These are phyloP conservation scores for Boletus rubescentipes DNA, from an alignment of 768 basidiomycete species.

Conservation along the genomic window DNA sequence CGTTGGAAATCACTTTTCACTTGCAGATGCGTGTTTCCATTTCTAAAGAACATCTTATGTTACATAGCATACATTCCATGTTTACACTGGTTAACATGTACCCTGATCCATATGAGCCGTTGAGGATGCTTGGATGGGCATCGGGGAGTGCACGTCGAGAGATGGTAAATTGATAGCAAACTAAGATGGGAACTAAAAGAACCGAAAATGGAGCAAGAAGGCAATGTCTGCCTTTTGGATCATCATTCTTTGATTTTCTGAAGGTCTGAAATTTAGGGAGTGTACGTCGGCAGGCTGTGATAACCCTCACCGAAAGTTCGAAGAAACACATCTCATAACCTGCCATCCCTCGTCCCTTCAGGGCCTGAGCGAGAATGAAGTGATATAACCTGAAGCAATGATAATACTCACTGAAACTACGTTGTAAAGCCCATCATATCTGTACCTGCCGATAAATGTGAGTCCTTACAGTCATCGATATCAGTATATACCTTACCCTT, in stretches of 20 bases:
- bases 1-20: no score
- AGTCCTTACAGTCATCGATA: background rate
- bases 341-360: constrained; percentile 15
- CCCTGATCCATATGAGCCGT: no score
- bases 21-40: no score
- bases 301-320: constrained; percentile 22
- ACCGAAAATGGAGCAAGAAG: background rate
- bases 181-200: no score
- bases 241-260: constrained; percentile 24
- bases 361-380: constrained; percentile 15
- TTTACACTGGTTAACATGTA: no score
- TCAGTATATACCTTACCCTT: constrained; percentile 17
- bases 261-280: background rate
- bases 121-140: no score
- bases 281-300: background rate
- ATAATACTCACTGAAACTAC: constrained; percentile 20
- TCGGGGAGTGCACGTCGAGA: no score
- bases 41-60: no score
- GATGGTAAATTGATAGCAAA: no score
- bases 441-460: constrained; percentile 15
- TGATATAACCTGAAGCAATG: background rate
- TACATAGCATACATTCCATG: no score
- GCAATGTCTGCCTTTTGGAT: background rate
- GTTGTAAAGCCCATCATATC: constrained; percentile 33
- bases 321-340: constrained; percentile 30